Base-by-base conservation (phyloP, 2,329 filamentous ascomycete species). In the Colletotrichum cereale region DNA sequence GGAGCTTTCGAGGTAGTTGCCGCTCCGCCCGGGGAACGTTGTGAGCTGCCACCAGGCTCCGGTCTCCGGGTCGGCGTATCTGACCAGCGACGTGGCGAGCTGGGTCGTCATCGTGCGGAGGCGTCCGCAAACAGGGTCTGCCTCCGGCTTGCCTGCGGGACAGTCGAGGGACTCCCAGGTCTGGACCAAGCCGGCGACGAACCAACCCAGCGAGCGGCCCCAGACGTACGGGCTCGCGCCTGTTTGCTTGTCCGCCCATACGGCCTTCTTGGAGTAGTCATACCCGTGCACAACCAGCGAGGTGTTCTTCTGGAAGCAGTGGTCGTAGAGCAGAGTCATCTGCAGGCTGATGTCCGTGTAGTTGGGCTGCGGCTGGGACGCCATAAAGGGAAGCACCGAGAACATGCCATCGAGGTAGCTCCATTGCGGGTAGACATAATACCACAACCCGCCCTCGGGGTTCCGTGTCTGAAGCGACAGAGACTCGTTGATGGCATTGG, bases 391-490 rank as follows among this genome's bases (percentile, higher is more conserved):
- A 10, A 82, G 79, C 12, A 85, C 78, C 0, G 84, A 86, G 79
- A 83, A 87, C 82, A 87, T 86, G 69, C 86, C 86, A 73, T 89
- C 86, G 4, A 87, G 79, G 73, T 87, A 88, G 75, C 84, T 86
- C 82, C 85, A 85, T 64, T 87, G 79, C 1, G 85, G 85, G 72
- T 88, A 88, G 1, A 76, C 75, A 65, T 74, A 82, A 63, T 82
- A 83, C 81, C 81, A 82, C 4, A 82, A 66, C 0, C 81, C 80
- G 38, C 79, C 77, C 65, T 78, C 78, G 8, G 75, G 50, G 70
- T 79, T 83, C n/a, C 79, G 78, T 16, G 10, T 44, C 67, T 77
- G 76, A 26, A 76, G 67, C 5, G 73, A 48, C 1, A 77, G 66
- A 11, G 76, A 77, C 26, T 66, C 69, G 34, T 70, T 65, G 56